phyloP scores from a whole-genome alignment of 257 asterid genomes.

The Fraxinus anomala region DNA sequence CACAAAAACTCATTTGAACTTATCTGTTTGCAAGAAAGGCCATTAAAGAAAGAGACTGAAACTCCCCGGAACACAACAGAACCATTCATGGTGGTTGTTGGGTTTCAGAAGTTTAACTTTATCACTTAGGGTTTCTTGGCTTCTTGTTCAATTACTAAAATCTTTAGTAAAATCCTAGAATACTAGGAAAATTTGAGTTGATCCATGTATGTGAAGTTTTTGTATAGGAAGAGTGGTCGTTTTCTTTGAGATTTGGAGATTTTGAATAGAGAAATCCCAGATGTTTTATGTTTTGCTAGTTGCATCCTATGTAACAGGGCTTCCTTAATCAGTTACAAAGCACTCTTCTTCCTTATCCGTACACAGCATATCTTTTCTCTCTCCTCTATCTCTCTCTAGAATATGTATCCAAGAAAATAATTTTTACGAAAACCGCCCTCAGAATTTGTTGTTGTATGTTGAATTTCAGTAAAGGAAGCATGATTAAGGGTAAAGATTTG shows the following conservation, averaged over 20 bases:
- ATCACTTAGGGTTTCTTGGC: constrained; percentile 22
- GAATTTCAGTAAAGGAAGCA: constrained; percentile 14
- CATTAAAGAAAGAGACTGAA: constrained; percentile 19
- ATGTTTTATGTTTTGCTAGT: constrained; percentile 67
- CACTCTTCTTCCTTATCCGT: constrained; percentile 40
- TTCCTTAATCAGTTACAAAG: constrained; percentile 62
- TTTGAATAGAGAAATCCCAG: constrained; percentile 28
- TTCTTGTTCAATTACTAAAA: background rate
- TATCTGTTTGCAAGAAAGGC: constrained; percentile 42
- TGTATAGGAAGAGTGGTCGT: constrained; percentile 29
- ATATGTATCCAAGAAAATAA: background rate
- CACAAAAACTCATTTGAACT: constrained; percentile 51
- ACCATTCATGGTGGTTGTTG: constrained; percentile 51
- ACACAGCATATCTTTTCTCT: constrained; percentile 10
- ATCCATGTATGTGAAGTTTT: background rate
- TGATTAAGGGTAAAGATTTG: constrained; percentile 32
- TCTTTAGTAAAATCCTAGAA: background rate
- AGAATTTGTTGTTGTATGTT: background rate
- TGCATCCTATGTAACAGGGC: constrained; percentile 40
- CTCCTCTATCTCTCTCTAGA: background rate
- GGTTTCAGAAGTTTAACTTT: constrained; percentile 23
- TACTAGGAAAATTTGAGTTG: background rate
- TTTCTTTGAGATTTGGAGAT: constrained; percentile 31
- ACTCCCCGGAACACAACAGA: constrained; percentile 37
- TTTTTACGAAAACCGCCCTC: background rate